Conservation (phyloP, 257 asterid species). For the Rubia yunnanensis region DNA sequence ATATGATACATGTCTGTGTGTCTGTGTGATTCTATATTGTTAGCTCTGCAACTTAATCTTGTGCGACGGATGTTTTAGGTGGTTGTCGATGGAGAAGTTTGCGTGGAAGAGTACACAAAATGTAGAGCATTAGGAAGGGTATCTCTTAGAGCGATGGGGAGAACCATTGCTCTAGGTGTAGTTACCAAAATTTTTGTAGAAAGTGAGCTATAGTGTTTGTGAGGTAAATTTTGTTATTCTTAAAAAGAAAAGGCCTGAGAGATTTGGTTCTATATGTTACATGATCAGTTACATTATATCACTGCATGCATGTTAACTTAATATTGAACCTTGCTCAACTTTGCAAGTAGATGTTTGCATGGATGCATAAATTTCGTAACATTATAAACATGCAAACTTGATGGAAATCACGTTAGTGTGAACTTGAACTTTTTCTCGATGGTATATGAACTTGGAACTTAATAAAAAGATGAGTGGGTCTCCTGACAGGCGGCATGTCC, state of each 20-base stretch:
- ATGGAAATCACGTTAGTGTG: neutral
- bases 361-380: neutral
- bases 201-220: slow-evolving; percentile 15
- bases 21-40: neutral
- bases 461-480: too few relatives aligned
- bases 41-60: neutral
- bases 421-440: too few relatives aligned
- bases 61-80: slow-evolving; percentile 32
- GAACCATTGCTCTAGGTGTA: slow-evolving; percentile 79
- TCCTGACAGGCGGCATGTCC: too few relatives aligned
- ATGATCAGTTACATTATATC: neutral
- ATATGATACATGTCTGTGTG: neutral
- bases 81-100: slow-evolving; percentile 49
- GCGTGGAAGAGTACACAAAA: slow-evolving; percentile 64
- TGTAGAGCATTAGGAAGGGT: slow-evolving; percentile 79
- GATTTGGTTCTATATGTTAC: neutral
- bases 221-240: too few relatives aligned
- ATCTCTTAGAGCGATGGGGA: slow-evolving; percentile 75
- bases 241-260: neutral
- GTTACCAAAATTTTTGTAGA: slow-evolving; percentile 40
- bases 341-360: neutral
- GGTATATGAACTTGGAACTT: too few relatives aligned
- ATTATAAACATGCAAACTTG: neutral
- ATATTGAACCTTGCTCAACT: neutral
- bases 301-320: neutral